These are phyloP conservation scores for Rhizopogon vesiculosus DNA, from an alignment of 768 basidiomycete species.

Conservation along the genomic window DNA sequence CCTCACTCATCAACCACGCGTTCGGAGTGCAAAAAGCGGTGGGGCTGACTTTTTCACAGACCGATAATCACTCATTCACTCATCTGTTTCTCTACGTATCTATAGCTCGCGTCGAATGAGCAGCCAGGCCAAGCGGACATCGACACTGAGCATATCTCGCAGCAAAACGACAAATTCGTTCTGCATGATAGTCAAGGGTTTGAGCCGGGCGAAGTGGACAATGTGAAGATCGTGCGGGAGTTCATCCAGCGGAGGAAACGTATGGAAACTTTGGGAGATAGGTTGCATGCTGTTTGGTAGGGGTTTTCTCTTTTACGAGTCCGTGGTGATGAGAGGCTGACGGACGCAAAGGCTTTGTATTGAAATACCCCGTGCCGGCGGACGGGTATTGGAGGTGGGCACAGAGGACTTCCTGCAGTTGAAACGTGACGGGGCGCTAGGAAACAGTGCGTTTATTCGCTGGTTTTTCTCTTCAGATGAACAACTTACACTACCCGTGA, in stretches of 20 bases:
- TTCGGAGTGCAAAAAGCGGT: background rate
- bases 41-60: background rate
- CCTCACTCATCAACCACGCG: background rate
- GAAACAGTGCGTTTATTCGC: conserved; percentile 1
- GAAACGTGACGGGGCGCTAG: background rate
- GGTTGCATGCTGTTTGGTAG: conserved; percentile 12
- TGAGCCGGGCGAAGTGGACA: conserved; percentile 8
- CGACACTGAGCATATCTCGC: conserved; percentile 4
- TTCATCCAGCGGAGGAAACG: conserved; percentile 8
- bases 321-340: background rate
- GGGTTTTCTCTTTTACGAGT: background rate
- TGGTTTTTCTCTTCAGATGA: background rate
- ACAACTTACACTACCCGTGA: background rate
- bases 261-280: background rate
- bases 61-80: background rate
- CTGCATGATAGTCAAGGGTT: conserved; percentile 14
- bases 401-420: background rate
- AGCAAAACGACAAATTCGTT: conserved; percentile 6
- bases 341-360: background rate
- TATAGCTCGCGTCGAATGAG: background rate
- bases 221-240: conserved; percentile 1
- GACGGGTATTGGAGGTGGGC: background rate
- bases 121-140: conserved; percentile 6
- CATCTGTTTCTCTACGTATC: background rate
- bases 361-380: background rate